These are phyloP conservation scores for Fusarium piperis DNA, from an alignment of 2,329 filamentous ascomycete species.

Conservation along the genomic window DNA sequence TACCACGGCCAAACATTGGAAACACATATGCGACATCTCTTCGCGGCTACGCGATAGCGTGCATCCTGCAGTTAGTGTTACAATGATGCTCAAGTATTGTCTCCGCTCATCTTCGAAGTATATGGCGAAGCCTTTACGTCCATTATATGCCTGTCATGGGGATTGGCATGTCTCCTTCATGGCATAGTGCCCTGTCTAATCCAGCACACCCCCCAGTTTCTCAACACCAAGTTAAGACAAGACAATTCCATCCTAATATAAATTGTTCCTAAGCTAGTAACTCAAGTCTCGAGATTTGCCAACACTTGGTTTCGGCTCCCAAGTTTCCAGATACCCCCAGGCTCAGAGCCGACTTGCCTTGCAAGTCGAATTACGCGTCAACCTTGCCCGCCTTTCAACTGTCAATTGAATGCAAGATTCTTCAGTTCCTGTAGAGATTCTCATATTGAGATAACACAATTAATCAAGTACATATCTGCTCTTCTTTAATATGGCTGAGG, in stretches of 20 bases:
- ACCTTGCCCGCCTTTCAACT: background rate
- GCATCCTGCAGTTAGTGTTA: background rate
- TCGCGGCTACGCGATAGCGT: background rate
- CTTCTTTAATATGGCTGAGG: background rate
- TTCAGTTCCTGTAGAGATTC: background rate
- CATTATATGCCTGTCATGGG: background rate
- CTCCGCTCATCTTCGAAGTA: background rate
- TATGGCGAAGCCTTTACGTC: background rate
- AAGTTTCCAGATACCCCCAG: background rate
- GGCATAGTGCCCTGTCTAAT: background rate
- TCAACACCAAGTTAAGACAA: background rate
- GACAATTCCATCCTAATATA: background rate
- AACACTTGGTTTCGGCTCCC: background rate
- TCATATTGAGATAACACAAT: background rate
- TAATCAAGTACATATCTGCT: background rate
- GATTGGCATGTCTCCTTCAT: background rate
- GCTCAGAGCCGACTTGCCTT: conserved; percentile 38
- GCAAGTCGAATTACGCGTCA: background rate
- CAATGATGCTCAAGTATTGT: background rate
- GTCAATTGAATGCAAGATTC: background rate
- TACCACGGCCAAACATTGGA: background rate
- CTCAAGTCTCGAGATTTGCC: background rate
- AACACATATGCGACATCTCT: background rate
- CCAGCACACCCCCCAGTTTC: background rate
- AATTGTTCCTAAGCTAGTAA: background rate